Conservation (phyloP, 2,329 filamentous ascomycete species). For the Orbilia blumenaviensis region DNA sequence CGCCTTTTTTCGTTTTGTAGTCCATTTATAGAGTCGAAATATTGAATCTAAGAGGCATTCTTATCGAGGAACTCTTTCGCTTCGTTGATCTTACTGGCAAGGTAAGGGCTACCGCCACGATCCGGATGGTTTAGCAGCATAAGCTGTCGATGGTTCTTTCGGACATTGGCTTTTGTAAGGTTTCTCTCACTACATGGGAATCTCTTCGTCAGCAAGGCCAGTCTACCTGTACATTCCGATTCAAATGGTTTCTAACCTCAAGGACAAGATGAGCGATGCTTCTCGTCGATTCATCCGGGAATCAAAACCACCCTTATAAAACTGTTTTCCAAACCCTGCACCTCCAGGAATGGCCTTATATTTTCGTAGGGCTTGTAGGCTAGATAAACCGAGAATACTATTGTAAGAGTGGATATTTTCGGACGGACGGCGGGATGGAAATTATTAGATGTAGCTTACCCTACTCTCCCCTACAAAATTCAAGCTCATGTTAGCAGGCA, state of each 20-base stretch:
- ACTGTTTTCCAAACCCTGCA: conserved; percentile 80
- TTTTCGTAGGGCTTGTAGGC: conserved; percentile 85
- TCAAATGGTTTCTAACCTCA: conserved; percentile 71
- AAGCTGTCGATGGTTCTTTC: conserved; percentile 91
- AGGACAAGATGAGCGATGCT: conserved; percentile 86
- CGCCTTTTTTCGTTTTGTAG: not conserved
- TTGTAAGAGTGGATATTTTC: conserved; percentile 26
- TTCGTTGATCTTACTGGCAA: conserved; percentile 98
- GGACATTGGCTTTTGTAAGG: conserved; percentile 89
- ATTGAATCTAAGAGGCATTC: conserved; percentile 59
- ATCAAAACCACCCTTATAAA: conserved; percentile 99
- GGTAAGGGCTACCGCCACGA: conserved; percentile 92
- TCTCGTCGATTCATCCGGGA: conserved; percentile 91
- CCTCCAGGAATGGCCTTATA: conserved; percentile 74
- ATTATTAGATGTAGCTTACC: conserved; percentile 59
- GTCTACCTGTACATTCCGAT: not conserved
- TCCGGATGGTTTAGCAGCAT: conserved; percentile 99
- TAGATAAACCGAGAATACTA: not conserved
- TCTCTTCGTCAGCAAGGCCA: not conserved
- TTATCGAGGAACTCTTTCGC: conserved; percentile 97
- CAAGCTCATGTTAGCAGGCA: conserved; percentile 28
- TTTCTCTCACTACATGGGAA: conserved; percentile 74
- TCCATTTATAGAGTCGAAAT: not conserved
- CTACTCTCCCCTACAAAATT: conserved; percentile 77
- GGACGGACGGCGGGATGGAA: not conserved